Base-by-base conservation (phyloP, 2,329 filamentous ascomycete species). In the Orbilia quercus region DNA sequence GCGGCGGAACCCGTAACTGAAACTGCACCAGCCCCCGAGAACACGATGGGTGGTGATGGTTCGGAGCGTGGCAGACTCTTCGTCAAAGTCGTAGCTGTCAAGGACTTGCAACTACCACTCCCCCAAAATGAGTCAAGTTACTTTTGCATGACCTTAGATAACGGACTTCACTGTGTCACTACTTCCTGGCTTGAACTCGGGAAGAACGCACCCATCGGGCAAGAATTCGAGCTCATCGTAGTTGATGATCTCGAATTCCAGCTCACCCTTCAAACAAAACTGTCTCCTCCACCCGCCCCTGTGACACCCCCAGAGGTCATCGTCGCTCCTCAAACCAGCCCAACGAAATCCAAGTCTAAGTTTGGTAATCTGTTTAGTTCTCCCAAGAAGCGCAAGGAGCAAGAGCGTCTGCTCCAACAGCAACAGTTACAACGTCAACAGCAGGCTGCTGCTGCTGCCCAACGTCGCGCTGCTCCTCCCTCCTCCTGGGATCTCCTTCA, bases 221-320 rank as follows among this genome's bases (percentile, higher is more conserved):
- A 74, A 16, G 62, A 74, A 42, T 67, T 74, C 63, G 62, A 67
- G 34, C 50, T 67, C 47, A 93, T 98, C 31, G 95, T 99, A 23
- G 89, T 96, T 54, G 95, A 96, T 77, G 95, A 99, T 77, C 87
- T 99, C n/a, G 95, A 99, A 81, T 99, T 99, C 82, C 95, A 99
- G 81, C 87, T 99, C 40, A 98, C 95, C 0, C 86, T 99, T 12
- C 96, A 97, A 77, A 96, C 96, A 76, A 97, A 97, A 83, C 85
- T 98, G 22, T 90, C 93, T 76, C 91, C 93, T 79, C 91, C 91
- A 4, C 88, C 89, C 23, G 85, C 90, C 11, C 70, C 62, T 14
- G 22, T 64, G 2, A 67, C 62, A 5, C 48, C 63, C 7, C 55
- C 54, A 28, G 18, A 82, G 83, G 57, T 76, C 75, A 20, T 74